Base-by-base conservation (phyloP, 2,329 filamentous ascomycete genomes). In the Sphaerulina populicola region DNA sequence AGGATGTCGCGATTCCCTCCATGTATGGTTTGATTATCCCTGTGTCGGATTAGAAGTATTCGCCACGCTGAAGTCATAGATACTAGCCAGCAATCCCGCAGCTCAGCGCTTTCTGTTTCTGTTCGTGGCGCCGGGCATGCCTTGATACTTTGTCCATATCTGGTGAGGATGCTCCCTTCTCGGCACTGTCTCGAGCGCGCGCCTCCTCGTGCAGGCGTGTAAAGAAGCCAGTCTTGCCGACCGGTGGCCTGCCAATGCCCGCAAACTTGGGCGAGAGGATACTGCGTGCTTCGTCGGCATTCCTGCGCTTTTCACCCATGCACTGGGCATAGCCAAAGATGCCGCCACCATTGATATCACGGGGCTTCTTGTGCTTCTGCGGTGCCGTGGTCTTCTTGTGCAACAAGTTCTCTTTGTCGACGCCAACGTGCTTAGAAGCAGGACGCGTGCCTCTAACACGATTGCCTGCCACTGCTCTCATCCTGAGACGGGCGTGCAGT, bases 261-360 rank as follows among this genome's bases (percentile, higher is more conserved):
- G 52, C 46, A 10, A 43, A 49, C 7, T 33, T 27, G 5, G 51
- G 52, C 11, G 54, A 49, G 38, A 54, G 44, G 18, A 48, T 39
- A 15, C 49, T 33, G 15, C 40, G 47, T 9, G 33, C 9, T 4
- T 21, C 35, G 7, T 14, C 40, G 18, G 12, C 33, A 7, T 42
- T 36, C 33, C 40, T 29, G 2, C 47, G 44, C 29, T 43, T 42
- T 11, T 47, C 49, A 10, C 9, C 35, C 11, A 30, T n/a, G 23
- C 31, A 14, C 6, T 38, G 23, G 18, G 31, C 14, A 21, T 56
- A 36, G n/a, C 52, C 48, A 50, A 60, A 57, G 39, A 61, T 54
- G 30, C 18, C 18, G 30, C 18, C 18, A 18, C 42, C 47, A 15
- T 51, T 53, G 40, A 55, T 44, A 31, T 53, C 49, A 30, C 47